Evolutionary conservation across 441 rosid species (phyloP).

Genomic region (Populus hybrid): DNA sequence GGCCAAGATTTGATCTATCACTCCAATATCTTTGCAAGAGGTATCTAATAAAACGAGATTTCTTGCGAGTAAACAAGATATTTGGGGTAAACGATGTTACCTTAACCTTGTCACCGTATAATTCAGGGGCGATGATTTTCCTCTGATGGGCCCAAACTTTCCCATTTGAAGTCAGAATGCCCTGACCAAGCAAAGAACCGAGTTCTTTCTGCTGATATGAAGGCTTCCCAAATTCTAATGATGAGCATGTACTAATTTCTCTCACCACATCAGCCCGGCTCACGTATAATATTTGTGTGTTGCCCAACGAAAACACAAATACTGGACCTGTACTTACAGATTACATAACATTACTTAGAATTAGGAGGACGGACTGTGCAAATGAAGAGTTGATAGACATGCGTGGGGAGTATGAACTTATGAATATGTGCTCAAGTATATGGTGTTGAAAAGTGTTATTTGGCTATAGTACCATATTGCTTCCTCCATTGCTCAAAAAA

Average conservation of each 20-base stretch:
- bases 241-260: slow-evolving; percentile 39
- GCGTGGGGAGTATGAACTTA: neutral
- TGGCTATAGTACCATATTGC: slow-evolving; percentile 25
- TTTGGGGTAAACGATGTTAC: slow-evolving; percentile 9
- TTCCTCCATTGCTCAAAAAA: slow-evolving; percentile 43
- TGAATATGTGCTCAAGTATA: neutral
- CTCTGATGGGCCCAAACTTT: slow-evolving; percentile 42
- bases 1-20: neutral
- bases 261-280: slow-evolving; percentile 36
- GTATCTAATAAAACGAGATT: neutral
- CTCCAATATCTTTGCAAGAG: neutral
- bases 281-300: slow-evolving; percentile 32
- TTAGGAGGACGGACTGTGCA: no score
- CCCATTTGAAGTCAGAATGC: slow-evolving; percentile 52
- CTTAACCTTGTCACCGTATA: slow-evolving; percentile 52
- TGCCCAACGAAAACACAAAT: slow-evolving; percentile 41
- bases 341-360: neutral
- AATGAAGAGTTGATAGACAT: neutral
- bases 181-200: slow-evolving; percentile 50
- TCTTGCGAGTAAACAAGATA: neutral
- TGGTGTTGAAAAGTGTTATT: neutral
- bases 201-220: slow-evolving; percentile 39
- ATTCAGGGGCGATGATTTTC: slow-evolving; percentile 47
- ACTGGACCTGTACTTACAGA: slow-evolving; percentile 26
- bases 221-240: slow-evolving; percentile 53